Evolutionary conservation across 768 basidiomycete genomes (phyloP).

Genomic region (Termitomyces sp.): DNA sequence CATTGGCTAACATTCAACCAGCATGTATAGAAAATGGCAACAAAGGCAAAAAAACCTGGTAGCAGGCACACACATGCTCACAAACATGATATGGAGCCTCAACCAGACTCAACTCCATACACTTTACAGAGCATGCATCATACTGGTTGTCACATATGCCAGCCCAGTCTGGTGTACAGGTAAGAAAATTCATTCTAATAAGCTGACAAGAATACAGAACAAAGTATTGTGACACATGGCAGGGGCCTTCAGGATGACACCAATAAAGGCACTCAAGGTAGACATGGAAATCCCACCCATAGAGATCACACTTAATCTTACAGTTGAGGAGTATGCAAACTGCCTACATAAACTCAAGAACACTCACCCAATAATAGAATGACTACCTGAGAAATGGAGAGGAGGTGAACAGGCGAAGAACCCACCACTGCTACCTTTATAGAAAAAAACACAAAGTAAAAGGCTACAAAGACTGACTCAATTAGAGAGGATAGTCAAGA

Average conservation of each 20-base stretch:
- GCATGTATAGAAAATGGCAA: conserved; percentile 24
- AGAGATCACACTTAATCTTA: conserved; percentile 10
- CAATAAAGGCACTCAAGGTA: conserved; percentile 25
- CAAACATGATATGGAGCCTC: conserved; percentile 30
- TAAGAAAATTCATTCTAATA: neutral
- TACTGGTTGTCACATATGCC: conserved; percentile 28
- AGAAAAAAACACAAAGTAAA: neutral
- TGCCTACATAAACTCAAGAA: neutral
- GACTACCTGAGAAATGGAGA: neutral
- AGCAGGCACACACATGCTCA: conserved; percentile 25
- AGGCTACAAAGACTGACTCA: neutral
- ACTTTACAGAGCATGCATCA: conserved; percentile 13
- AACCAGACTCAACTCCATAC: conserved; percentile 22
- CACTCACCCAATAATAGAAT: neutral
- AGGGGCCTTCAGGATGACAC: conserved; percentile 30
- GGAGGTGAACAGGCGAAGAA: neutral
- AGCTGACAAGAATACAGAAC: conserved; percentile 20
- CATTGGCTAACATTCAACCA: conserved; percentile 26
- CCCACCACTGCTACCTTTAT: neutral
- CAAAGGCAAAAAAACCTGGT: conserved; percentile 22
- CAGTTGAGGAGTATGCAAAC: conserved; percentile 11
- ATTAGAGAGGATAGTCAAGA: neutral
- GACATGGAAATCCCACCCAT: conserved; percentile 31
- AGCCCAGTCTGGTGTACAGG: conserved; percentile 30
- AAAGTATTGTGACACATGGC: conserved; percentile 25